These are phyloP conservation scores for Fusarium proliferatum DNA, from an alignment of 2,329 filamentous ascomycete species.

Conservation along the genomic window DNA sequence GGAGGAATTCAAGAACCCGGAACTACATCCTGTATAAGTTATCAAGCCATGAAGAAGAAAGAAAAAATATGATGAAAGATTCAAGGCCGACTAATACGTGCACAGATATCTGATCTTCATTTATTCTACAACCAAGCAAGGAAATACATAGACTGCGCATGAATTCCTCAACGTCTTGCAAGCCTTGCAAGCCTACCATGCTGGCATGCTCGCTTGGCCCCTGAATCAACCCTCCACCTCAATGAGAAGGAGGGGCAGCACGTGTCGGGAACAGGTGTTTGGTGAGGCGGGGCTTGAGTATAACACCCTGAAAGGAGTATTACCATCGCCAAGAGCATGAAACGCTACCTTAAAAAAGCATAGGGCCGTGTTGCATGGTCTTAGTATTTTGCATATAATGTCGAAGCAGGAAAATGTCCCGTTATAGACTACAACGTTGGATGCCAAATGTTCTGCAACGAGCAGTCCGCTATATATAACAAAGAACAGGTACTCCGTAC, in stretches of 20 bases:
- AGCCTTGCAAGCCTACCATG: not conserved
- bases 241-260: constrained; percentile 30
- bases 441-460: constrained; percentile 1
- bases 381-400: not conserved
- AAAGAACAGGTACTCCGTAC: constrained; percentile 2
- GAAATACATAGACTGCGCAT: not conserved
- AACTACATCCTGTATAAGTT: constrained; percentile 8
- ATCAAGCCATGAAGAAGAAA: not conserved
- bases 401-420: not conserved
- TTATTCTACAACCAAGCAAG: not conserved
- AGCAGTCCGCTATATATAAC: not conserved
- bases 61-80: not conserved
- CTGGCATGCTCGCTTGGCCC: constrained; percentile 7
- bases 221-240: constrained; percentile 31
- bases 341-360: constrained; percentile 1
- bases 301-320: constrained; percentile 9
- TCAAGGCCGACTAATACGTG: not conserved
- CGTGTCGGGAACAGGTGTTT: constrained; percentile 23
- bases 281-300: constrained; percentile 28
- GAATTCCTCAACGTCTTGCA: not conserved
- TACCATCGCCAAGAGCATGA: constrained; percentile 6
- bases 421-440: not conserved
- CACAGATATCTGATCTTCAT: not conserved
- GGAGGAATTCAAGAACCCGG: constrained; percentile 9
- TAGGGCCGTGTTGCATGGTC: not conserved